Conservation (phyloP, 495 filamentous ascomycete species). For the Aspergillus ostianus region DNA sequence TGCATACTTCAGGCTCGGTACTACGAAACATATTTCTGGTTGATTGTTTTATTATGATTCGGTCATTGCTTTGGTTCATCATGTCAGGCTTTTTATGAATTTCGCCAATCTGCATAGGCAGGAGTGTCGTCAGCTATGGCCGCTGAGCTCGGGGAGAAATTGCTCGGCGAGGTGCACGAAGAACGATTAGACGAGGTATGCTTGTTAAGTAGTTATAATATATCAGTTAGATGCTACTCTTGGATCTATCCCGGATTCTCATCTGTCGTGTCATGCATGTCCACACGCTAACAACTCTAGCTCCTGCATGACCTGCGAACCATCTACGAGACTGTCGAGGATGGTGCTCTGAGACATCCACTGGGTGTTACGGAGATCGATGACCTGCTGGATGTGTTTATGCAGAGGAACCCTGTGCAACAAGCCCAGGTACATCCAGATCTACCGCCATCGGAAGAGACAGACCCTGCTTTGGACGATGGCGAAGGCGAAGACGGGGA, state of each 20-base stretch:
- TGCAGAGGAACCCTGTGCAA: constrained; percentile 5
- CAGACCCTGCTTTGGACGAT: not conserved
- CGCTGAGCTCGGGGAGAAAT: constrained; percentile 53
- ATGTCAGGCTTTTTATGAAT: not conserved
- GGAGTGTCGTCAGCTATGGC: constrained; percentile 25
- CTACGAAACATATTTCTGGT: not conserved
- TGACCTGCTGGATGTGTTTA: constrained; percentile 45
- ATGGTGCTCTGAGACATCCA: constrained; percentile 9
- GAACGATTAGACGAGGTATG: constrained; percentile 65
- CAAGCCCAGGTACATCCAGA: not conserved
- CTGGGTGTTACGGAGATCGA: constrained; percentile 51
- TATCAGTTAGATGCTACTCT: too few relatives aligned
- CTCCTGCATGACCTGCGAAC: constrained; percentile 47
- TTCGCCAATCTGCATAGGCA: not conserved
- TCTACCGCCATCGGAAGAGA: constrained; percentile 9
- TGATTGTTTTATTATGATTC: not conserved
- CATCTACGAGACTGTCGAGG: constrained; percentile 13
- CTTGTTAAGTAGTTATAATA: not conserved
- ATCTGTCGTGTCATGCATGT: not conserved
- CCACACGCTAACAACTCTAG: constrained; percentile 22
- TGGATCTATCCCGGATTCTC: not conserved
- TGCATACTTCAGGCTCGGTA: not conserved
- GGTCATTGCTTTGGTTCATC: not conserved
- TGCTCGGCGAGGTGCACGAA: constrained; percentile 65
- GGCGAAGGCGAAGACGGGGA: not conserved